Base-by-base conservation (phyloP, 2,329 filamentous ascomycete genomes). In the Lasiodiplodia theobromae region DNA sequence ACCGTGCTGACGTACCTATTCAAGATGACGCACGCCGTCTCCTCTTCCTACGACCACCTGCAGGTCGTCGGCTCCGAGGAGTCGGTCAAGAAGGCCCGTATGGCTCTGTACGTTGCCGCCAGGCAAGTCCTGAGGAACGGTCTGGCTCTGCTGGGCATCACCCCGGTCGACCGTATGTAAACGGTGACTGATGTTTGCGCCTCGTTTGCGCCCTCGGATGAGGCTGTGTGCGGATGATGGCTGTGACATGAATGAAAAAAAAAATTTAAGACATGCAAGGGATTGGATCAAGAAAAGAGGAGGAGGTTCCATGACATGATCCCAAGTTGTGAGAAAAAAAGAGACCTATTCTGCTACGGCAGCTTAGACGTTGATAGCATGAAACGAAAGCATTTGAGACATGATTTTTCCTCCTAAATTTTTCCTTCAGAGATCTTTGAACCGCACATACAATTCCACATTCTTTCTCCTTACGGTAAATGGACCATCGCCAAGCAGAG, bases 21-120 rank as follows among this genome's bases (percentile, higher is more conserved):
- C 85, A 93, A 92, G 86, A 92, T 96, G 89, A 92, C 92, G 3
- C 93, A 96, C 80, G 84, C 88, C 31, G 81, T 96, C 67, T 93
- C 90, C 82, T 90, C 88, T 67, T 93, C 91, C 78, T 96, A 96
- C 80, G 92, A 94, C 75, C 89, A 92, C 70, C 84, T 96, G 70
- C 88, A 92, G 76, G 92, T 96, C 66, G 88, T 96, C n/a, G 92
- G 92, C 66, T 92, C 89, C 70, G 92, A 95, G 80, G 84, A 83
- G 37, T 89, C 91, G 77, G 81, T 94, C 67, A 89, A 91, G 84
- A 80, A 83, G 74, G 90, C 91, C 31, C 86, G 93, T 73, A 88
- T 93, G 86, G 91, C 92, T 12, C 82, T 97, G 73, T 97, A 96
- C 78, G 89, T 91, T 73, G 85, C 90, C 2, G 91, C 92, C 7